Percentiles rank a stretch among this genome's conserved stretches.
Evolutionary conservation across 2,329 filamentous ascomycete genomes (phyloP).

Genomic region (Chaetoscypha palmicola): DNA sequence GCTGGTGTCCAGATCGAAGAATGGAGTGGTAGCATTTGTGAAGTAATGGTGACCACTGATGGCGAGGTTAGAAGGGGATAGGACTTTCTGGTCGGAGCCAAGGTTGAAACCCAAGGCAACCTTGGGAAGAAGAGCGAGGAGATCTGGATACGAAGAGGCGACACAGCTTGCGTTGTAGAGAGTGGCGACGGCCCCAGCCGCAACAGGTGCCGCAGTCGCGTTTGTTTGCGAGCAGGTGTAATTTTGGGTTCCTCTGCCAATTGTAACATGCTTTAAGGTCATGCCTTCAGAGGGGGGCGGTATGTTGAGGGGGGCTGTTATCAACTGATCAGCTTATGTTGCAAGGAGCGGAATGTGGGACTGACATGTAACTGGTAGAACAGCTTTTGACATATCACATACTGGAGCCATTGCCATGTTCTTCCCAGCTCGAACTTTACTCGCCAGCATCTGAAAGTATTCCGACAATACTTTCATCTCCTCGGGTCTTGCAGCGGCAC

Average conservation of each 20-base stretch:
- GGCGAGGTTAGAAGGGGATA: conserved; percentile 51
- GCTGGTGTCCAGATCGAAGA: conserved; percentile 68
- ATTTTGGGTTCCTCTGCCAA: conserved; percentile 88
- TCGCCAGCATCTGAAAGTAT: conserved; percentile 54
- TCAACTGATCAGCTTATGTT: conserved; percentile 8
- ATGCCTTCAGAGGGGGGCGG: conserved; percentile 54
- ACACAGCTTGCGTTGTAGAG: conserved; percentile 87
- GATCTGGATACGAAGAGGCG: conserved; percentile 59
- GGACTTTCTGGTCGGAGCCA: conserved; percentile 33
- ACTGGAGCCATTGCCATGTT: conserved; percentile 35
- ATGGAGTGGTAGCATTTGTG: conserved; percentile 59
- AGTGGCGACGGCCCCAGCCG: conserved; percentile 68
- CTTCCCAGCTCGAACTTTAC: conserved; percentile 45
- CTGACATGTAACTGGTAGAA: conserved; percentile 43
- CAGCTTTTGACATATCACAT: conserved; percentile 49
- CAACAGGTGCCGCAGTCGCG: conserved; percentile 52
- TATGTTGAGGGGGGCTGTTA: conserved; percentile 49
- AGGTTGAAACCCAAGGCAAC: conserved; percentile 63
- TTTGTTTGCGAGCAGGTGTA: conserved; percentile 72
- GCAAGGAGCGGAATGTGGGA: conserved; percentile 20
- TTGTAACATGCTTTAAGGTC: conserved; percentile 66
- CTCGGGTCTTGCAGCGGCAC: conserved; percentile 16
- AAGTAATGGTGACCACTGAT: conserved; percentile 81
- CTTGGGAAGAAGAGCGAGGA: conserved; percentile 57
- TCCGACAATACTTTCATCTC: conserved; percentile 40